These are phyloP conservation scores for Aspergillus campestris DNA, from an alignment of 495 filamentous ascomycete species.

Conservation along the genomic window DNA sequence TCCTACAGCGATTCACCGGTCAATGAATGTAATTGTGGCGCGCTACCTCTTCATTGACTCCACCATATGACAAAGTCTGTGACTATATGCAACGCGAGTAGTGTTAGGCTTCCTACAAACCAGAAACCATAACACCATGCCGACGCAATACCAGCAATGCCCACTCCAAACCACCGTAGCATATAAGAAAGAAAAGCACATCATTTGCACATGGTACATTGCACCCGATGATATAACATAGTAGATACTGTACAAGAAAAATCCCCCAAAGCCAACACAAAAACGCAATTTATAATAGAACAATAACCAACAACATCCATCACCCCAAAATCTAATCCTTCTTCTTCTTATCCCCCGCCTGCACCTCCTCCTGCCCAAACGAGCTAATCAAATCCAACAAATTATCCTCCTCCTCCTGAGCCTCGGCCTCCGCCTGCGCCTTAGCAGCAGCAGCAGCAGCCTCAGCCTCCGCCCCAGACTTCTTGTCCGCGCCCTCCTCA, in stretches of 20 bases:
- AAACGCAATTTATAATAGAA: slow-evolving; percentile 5
- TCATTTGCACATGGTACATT: too few relatives aligned
- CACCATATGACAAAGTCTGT: too few relatives aligned
- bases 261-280: background rate
- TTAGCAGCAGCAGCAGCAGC: slow-evolving; percentile 21
- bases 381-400: slow-evolving; percentile 64
- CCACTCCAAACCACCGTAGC: too few relatives aligned
- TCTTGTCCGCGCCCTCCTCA: slow-evolving; percentile 11
- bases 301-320: background rate
- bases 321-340: slow-evolving; percentile 8
- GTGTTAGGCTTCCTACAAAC: too few relatives aligned
- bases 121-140: too few relatives aligned
- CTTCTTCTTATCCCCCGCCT: slow-evolving; percentile 26
- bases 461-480: slow-evolving; percentile 12
- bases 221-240: slow-evolving; percentile 6
- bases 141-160: too few relatives aligned
- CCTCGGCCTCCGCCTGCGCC: slow-evolving; percentile 13
- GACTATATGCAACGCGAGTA: too few relatives aligned
- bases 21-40: too few relatives aligned
- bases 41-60: too few relatives aligned
- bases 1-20: too few relatives aligned
- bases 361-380: slow-evolving; percentile 41
- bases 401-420: slow-evolving; percentile 45
- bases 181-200: background rate
- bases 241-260: slow-evolving; percentile 10